Evolutionary conservation across 305 asterid species (phyloP).

Genomic region (Fraxinus latifolia): DNA sequence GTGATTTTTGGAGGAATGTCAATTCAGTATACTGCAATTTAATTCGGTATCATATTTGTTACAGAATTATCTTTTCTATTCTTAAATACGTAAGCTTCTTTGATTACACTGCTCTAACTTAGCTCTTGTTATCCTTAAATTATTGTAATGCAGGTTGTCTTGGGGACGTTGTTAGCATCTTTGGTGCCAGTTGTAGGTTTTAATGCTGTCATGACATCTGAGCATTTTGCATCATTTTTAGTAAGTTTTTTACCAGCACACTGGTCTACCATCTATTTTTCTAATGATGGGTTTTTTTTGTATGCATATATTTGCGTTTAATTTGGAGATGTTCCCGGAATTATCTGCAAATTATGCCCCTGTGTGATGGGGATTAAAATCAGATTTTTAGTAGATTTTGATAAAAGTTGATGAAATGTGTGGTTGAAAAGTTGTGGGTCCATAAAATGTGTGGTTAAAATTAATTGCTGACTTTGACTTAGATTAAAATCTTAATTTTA

Average conservation of each 20-base stretch:
- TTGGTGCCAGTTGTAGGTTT: slow-evolving; percentile 97
- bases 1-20: not conserved
- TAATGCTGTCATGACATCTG: slow-evolving; percentile 95
- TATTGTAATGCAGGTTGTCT: slow-evolving; percentile 56
- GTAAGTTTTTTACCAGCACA: slow-evolving; percentile 40
- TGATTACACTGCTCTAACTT: slow-evolving; percentile 12
- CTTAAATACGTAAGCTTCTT: slow-evolving; percentile 6
- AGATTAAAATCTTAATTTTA: too few relatives aligned
- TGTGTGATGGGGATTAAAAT: too few relatives aligned
- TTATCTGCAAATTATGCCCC: not conserved
- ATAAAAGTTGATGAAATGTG: too few relatives aligned
- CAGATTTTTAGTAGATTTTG: too few relatives aligned
- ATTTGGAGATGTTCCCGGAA: not conserved
- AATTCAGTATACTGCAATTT: not conserved
- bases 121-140: slow-evolving; percentile 11
- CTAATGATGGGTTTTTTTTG: not conserved
- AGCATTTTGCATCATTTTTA: slow-evolving; percentile 91
- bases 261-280: not conserved
- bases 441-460: too few relatives aligned
- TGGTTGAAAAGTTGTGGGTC: too few relatives aligned
- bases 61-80: not conserved
- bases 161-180: slow-evolving; percentile 85
- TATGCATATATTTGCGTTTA: not conserved
- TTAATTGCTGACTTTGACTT: too few relatives aligned
- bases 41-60: not conserved